Evolutionary conservation across 805 yeast genomes (phyloP), one percentile per base, ranked within the genome.

Genomic region (Kurtzmaniella cleridarum): DNA sequence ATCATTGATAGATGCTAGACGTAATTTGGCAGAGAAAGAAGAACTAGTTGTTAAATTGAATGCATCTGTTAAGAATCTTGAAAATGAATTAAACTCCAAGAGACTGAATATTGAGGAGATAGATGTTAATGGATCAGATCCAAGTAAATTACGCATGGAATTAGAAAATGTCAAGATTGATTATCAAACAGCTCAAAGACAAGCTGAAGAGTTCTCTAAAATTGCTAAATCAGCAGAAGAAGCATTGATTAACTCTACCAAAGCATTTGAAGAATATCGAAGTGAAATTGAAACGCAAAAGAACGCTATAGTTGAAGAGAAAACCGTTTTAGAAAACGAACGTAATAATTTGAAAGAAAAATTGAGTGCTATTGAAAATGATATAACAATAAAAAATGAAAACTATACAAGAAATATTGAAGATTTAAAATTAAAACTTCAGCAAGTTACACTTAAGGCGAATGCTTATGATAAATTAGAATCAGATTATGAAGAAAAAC

Each of bases 221-320:
- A 70, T 86, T 30, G 79, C 89, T 0, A 60, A 61, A 37, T 77
- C 84, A 11, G 77, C 87, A 3, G 95, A 86, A 51, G 76, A 74
- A 38, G 78, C 89, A 4, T 64, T 86, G 29, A 59, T 63, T 29
- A 66, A 71, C 34, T 64, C 85, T 42, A 78, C 76, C 23, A 62
- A 64, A 15, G 65, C 81, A 1, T 82, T 73, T 53, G 86, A 66
- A 23, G 50, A 54, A n/a, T 60, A 52, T 33, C 64, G 53, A 40
- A 36, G 16, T 5, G 59, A 62, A 6, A 39, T 50, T 12, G 62
- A 62, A 3, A 40, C 42, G 2, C 54, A 52, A 29, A 42, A 51
- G 28, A 36, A 47, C 9, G 32, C 41, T 6, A 45, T 66, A 27
- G 34, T 45, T 12, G 36, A 44, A 5, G 69, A 60, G 36, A 64